Conservation (phyloP, 2,329 filamentous ascomycete species). For the Sphaerulina populicola region DNA sequence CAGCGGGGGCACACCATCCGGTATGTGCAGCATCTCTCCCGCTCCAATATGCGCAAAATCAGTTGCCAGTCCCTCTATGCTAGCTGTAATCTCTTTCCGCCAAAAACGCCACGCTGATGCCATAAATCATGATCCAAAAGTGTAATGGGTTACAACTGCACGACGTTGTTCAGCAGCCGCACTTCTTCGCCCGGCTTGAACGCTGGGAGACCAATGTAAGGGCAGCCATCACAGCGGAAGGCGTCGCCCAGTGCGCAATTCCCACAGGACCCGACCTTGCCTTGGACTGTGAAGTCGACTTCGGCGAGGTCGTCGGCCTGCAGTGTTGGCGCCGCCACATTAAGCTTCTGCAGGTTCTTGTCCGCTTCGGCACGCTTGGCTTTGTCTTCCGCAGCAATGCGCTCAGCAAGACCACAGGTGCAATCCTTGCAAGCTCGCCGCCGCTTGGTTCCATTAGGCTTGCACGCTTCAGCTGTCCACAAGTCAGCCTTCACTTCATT, state of each 20-base stretch:
- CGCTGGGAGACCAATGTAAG: slow-evolving; percentile 83
- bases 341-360: slow-evolving; percentile 47
- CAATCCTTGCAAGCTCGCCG: slow-evolving; percentile 96
- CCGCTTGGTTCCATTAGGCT: slow-evolving; percentile 72
- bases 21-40: not conserved
- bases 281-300: slow-evolving; percentile 94
- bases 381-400: slow-evolving; percentile 75
- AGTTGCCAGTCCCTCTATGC: not conserved
- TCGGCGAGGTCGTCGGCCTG: slow-evolving; percentile 72
- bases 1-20: not conserved
- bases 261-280: slow-evolving; percentile 89
- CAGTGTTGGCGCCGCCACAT: slow-evolving; percentile 46
- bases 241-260: slow-evolving; percentile 92
- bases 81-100: not conserved
- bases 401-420: slow-evolving; percentile 82
- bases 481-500: not conserved
- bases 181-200: slow-evolving; percentile 98
- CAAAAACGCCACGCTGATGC: slow-evolving; percentile 8
- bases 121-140: slow-evolving; percentile 1
- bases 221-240: slow-evolving; percentile 56
- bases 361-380: slow-evolving; percentile 59
- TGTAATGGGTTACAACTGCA: slow-evolving; percentile 58
- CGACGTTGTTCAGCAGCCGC: slow-evolving; percentile 71
- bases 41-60: not conserved
- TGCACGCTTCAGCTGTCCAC: slow-evolving; percentile 68